These are phyloP conservation scores for Austropuccinia psidii DNA, from an alignment of 1,284 basidiomycete genomes.

Conservation along the genomic window DNA sequence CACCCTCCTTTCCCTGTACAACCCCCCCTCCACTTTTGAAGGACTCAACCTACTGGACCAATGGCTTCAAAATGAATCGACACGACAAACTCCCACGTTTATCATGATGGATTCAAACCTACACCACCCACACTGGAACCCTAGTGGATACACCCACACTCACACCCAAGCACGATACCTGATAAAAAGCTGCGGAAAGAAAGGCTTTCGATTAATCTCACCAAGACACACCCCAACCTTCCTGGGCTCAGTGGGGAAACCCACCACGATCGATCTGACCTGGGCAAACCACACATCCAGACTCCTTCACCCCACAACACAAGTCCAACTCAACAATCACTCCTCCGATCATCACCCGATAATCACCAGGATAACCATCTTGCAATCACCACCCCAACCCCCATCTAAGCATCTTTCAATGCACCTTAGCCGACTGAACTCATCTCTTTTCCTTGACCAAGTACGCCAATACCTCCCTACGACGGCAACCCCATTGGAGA, in stretches of 20 bases:
- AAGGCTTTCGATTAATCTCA: background rate
- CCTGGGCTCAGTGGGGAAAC: background rate
- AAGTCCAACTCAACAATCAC: too few species aligned
- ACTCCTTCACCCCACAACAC: background rate
- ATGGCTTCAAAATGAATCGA: background rate
- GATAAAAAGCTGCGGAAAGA: background rate
- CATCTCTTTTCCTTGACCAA: background rate
- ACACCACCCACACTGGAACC: background rate
- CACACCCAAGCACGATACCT: background rate
- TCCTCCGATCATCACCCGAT: too few species aligned
- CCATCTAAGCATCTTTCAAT: too few species aligned
- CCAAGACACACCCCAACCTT: background rate
- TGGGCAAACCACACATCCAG: background rate
- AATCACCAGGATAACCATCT: background rate
- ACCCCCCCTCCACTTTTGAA: background rate
- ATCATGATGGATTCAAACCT: background rate
- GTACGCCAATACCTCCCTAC: background rate
- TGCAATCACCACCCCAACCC: background rate
- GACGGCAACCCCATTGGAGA: background rate
- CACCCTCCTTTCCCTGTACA: too few species aligned
- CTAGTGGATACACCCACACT: background rate
- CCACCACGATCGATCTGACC: background rate
- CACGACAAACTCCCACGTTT: background rate
- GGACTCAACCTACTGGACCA: background rate
- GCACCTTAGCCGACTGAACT: too few species aligned